Evolutionary conservation across 192 early-diverging fungal genomes (phyloP), one percentile per base, ranked within the genome.

Genomic region (Phycomyces nitens): DNA sequence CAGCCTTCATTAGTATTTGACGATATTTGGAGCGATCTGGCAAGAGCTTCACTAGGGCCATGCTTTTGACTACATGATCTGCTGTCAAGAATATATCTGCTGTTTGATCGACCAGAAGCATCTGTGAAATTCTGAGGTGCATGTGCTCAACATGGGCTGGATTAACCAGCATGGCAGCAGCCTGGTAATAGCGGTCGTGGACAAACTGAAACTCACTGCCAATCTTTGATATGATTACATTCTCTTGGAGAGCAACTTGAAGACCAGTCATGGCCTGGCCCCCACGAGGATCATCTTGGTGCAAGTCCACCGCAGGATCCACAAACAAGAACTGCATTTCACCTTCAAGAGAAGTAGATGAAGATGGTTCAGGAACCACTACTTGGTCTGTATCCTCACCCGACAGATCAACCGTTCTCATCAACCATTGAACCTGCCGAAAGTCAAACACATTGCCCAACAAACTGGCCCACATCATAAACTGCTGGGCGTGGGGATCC

Each of bases 111-210:
- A 20, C 18, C 22, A 64, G 43, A 21, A 64, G 41, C 24, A 58
- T 57, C 20, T 65, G 43, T 1, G 42, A 54, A 23, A 70, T 70
- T 16, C 38, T 57, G 12, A 51, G 44, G 21, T 64, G 69, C 69
- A 70, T 70, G 1, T 26, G 49, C 1, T 56, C 50, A 40, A 38
- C 26, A 24, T 54, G 14, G 20, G 20, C 27, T 0, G 44, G 18
- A 0, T 70, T 55, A 22, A 56, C 50, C 8, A 64, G n/a, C 26
- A 70, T 34, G 38, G 61, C 29, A 1, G 69, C 62, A 0, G 66
- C 66, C 20, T 64, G 69, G 16, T 55, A 60, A 26, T 70, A 70
- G 14, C 69, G 62, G 41, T 70, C 62, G 42, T 70, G 69, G 18
- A 58, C 38, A 54, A 70, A 70, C 16, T 40, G 14, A 29, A 52